These are phyloP conservation scores for Scytalidium lignicola DNA, from an alignment of 2,329 filamentous ascomycete species.

Conservation along the genomic window DNA sequence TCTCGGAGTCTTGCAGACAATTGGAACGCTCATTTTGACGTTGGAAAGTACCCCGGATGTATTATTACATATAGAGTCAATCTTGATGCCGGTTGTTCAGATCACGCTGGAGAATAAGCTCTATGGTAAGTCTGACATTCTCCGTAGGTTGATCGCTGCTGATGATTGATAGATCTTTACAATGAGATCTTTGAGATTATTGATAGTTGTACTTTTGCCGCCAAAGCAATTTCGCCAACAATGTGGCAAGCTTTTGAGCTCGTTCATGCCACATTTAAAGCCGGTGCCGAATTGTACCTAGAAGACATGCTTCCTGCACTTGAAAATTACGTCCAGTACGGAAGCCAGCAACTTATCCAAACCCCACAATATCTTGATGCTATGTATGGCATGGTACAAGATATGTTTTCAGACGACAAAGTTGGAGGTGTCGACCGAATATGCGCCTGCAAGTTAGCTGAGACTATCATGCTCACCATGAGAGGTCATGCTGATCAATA, in stretches of 20 bases:
- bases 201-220: conserved; percentile 97
- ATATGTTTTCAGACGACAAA: conserved; percentile 90
- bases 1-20: conserved; percentile 92
- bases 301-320: conserved; percentile 98
- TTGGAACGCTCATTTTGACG: conserved; percentile 93
- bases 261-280: conserved; percentile 95
- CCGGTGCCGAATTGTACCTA: conserved; percentile 91
- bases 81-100: conserved; percentile 94
- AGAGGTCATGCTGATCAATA: conserved; percentile 84
- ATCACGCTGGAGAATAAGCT: conserved; percentile 97
- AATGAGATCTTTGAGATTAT: conserved; percentile 99
- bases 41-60: conserved; percentile 97
- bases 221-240: conserved; percentile 88
- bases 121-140: conserved; percentile 55
- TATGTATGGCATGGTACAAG: conserved; percentile 87
- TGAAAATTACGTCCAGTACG: conserved; percentile 97
- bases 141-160: conserved; percentile 14
- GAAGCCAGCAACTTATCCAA: conserved; percentile 71
- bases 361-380: conserved; percentile 84
- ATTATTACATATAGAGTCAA: conserved; percentile 86
- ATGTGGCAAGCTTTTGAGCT: conserved; percentile 99
- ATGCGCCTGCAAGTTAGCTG: conserved; percentile 94
- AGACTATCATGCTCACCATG: conserved; percentile 95
- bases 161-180: conserved; percentile 65
- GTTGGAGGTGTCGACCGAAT: conserved; percentile 92